A percentile compares a stretch with the other conserved stretches of the same genome.
Conservation (phyloP, 139 green algal genomes). For the Chlorella ohadii region DNA sequence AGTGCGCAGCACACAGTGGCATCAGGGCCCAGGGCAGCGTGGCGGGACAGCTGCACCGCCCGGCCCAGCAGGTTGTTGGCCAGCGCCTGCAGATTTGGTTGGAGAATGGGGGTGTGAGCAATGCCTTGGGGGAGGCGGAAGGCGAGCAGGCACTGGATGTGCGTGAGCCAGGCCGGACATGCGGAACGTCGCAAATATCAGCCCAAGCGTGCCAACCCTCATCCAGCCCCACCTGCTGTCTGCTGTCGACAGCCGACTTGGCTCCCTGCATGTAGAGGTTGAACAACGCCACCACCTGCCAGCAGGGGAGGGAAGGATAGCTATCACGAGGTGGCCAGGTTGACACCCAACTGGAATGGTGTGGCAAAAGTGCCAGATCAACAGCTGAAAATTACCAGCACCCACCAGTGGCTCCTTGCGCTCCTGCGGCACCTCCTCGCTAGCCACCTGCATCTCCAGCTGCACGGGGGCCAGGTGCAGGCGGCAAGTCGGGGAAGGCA, state of each 20-base stretch:
- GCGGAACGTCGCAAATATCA: no score
- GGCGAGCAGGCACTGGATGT: not conserved
- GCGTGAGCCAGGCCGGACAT: no score
- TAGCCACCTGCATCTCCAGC: slow-evolving; percentile 26
- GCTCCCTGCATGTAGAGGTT: slow-evolving; percentile 26
- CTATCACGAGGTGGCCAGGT: no score
- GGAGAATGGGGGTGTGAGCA: not conserved
- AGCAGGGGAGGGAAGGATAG: no score
- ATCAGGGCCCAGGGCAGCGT: slow-evolving; percentile 1
- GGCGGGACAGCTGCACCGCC: slow-evolving; percentile 28
- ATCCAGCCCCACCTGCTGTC: slow-evolving; percentile 21
- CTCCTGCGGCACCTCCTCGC: not conserved
- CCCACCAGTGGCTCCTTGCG: slow-evolving; percentile 1
- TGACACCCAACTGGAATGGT: no score
- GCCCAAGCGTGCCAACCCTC: no score
- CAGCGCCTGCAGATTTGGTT: not conserved
- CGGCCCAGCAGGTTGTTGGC: slow-evolving; percentile 39
- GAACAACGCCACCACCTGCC: slow-evolving; percentile 32
- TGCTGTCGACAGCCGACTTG: not conserved
- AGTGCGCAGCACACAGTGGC: slow-evolving; percentile 16
- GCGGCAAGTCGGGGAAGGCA: no score
- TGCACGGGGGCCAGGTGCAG: not conserved
- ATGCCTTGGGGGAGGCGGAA: no score
- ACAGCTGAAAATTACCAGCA: no score
- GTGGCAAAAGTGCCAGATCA: no score